Base-by-base conservation (phyloP, 257 asterid species). In the Mitragyna speciosa region DNA sequence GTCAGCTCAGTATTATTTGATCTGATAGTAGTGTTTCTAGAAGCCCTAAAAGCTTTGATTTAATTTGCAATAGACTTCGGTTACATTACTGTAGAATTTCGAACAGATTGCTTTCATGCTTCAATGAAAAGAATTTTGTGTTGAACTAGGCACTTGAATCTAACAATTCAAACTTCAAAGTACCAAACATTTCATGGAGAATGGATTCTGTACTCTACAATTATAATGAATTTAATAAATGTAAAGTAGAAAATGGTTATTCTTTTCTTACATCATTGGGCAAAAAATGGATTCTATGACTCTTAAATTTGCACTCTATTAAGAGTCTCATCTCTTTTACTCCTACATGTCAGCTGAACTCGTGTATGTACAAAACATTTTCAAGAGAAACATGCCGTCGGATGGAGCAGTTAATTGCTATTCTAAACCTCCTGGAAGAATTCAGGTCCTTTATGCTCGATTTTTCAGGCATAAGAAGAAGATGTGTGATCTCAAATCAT, bases 361-460 rank as follows among this genome's bases (percentile, higher is more conserved):
- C 75, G 19, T 76, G 67, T 74, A 66, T 74, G 45, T 76, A 74
- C 68, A 61, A 74, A 48, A 41, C 56, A 51, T 24, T 47, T 64
- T 33, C 45, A 73, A 64, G 58, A 48, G 28, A 33, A 52, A 36
- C 31, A 58, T 45, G 31, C 72, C 66, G 28, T 28, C 26, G 43
- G 19, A n/a, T 47, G 15, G 20, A 77, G 12, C 58, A 39, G 63
- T 69, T 56, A 52, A 72, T 12, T 63, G 7, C 67, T 48, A 26
- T 12, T 31, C 78, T 61, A 64, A 49, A 7, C 6, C 54, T 26
- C 59, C 26, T 5, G 43, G 41, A 71, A 47, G 10, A 5, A 14
- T 3, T 75, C 56, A 6, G 24, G 39, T 49, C 54, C 22, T 43
- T 9, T 36, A 5, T 26, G 68, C 43, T 16, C 24, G 6, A 59